A percentile compares a stretch with the other conserved stretches of the same genome.
Conservation (phyloP, 805 yeast genomes). For the Brettanomyces naardenensis region DNA sequence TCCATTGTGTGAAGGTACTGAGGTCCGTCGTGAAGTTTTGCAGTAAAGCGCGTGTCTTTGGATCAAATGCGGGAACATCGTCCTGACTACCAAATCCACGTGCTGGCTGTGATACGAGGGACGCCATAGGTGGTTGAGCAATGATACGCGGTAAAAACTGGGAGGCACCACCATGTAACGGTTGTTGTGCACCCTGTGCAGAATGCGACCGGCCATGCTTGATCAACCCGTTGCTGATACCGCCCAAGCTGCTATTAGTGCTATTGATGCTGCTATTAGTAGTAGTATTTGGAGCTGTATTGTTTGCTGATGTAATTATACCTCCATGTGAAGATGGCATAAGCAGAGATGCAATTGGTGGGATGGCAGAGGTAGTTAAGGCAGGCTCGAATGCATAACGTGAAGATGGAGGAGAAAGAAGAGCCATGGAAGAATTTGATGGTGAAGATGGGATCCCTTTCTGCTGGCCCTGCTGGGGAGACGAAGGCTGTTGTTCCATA, state of each 20-base stretch:
- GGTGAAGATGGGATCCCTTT: constrained; percentile 14
- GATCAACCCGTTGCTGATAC: no score
- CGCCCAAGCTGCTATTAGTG: no score
- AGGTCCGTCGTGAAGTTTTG: constrained; percentile 36
- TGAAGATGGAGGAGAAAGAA: constrained; percentile 35
- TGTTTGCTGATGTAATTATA: no score
- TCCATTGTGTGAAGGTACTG: constrained; percentile 38
- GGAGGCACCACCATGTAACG: no score
- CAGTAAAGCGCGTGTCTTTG: constrained; percentile 20
- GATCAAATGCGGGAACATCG: constrained; percentile 27
- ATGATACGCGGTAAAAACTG: no score
- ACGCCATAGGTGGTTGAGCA: constrained; percentile 10
- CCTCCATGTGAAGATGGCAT: no score
- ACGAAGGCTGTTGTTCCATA: background rate
- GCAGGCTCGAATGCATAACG: constrained; percentile 27
- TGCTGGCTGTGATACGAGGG: constrained; percentile 6
- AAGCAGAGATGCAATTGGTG: constrained; percentile 15
- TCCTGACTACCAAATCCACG: constrained; percentile 4
- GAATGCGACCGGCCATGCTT: no score
- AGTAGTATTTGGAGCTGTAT: no score
- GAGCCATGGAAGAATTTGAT: constrained; percentile 26
- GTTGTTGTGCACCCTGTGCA: no score
- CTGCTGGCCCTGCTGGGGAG: background rate
- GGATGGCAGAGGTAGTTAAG: constrained; percentile 16
- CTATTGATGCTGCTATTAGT: no score